These are phyloP conservation scores for Naematelia encephala DNA, from an alignment of 768 basidiomycete species.

Conservation along the genomic window DNA sequence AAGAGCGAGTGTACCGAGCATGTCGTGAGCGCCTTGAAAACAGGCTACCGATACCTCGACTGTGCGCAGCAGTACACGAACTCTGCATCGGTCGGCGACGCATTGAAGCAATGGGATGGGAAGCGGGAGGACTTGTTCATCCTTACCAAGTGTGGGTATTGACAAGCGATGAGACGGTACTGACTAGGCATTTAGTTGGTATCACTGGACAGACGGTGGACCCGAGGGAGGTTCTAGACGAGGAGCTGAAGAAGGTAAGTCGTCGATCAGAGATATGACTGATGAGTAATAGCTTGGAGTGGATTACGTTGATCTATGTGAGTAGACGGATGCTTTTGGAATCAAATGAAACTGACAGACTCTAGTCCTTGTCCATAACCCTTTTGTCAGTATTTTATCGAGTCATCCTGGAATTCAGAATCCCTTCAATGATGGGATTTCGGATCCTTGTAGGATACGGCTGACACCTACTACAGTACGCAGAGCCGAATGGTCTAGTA, in stretches of 20 bases:
- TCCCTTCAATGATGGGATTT: too few relatives aligned
- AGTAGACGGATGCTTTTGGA: conserved; percentile 45
- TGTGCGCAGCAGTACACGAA: conserved; percentile 48
- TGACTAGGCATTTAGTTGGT: neutral
- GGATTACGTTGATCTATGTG: conserved; percentile 44
- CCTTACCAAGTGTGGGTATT: conserved; percentile 51
- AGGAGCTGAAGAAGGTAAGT: conserved; percentile 60
- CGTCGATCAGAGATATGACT: neutral
- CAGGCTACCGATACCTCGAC: conserved; percentile 46
- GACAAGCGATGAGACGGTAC: neutral
- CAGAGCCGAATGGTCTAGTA: conserved; percentile 42
- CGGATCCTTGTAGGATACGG: neutral
- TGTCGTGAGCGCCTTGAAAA: conserved; percentile 29
- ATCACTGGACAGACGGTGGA: conserved; percentile 20
- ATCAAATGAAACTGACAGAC: conserved; percentile 5
- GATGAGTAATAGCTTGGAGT: neutral
- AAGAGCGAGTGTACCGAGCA: conserved; percentile 16
- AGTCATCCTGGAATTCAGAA: too few relatives aligned
- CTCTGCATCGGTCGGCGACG: conserved; percentile 45
- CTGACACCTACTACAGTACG: conserved; percentile 1
- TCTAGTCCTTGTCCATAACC: conserved; percentile 60
- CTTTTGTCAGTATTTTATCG: conserved; percentile 32
- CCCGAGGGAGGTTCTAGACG: conserved; percentile 57
- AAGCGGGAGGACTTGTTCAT: conserved; percentile 56
- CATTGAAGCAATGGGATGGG: conserved; percentile 36